Percentiles rank a stretch among this genome's conserved stretches.
These are phyloP conservation scores for Chamaecyparis obtusa DNA, from an alignment of 75 land plant genomes.

Conservation along the genomic window DNA sequence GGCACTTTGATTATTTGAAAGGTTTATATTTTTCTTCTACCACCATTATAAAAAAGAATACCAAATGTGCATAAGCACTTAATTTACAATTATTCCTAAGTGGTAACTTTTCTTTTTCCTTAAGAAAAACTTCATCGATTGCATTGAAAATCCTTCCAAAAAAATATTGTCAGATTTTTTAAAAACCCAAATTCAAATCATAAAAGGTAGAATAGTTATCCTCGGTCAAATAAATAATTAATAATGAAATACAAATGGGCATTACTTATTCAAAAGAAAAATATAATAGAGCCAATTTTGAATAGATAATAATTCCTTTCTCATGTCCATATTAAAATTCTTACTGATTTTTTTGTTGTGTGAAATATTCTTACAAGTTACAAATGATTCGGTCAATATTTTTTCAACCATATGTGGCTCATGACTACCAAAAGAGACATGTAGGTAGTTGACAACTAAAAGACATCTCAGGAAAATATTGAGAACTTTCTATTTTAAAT, in stretches of 20 bases:
- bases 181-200: background rate
- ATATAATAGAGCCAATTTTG: background rate
- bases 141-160: slow-evolving; percentile 68
- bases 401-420: background rate
- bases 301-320: background rate
- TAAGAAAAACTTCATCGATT: slow-evolving; percentile 57
- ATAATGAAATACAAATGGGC: background rate
- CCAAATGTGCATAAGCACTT: background rate
- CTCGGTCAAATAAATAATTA: background rate
- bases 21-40: background rate
- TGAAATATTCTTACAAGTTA: background rate
- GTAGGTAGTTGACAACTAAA: too few relatives aligned
- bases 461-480: too few relatives aligned
- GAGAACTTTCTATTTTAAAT: too few relatives aligned
- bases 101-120: slow-evolving; percentile 61
- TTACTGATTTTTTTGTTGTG: background rate
- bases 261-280: background rate
- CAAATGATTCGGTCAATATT: background rate
- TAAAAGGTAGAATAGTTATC: background rate
- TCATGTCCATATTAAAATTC: background rate
- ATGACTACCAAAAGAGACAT: too few relatives aligned
- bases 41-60: background rate
- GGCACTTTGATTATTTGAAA: background rate
- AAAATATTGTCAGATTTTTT: background rate
- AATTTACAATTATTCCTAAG: slow-evolving; percentile 88